Evolutionary conservation across 108 stramenopile species (phyloP).

Genomic region (Cyclotella sp.): DNA sequence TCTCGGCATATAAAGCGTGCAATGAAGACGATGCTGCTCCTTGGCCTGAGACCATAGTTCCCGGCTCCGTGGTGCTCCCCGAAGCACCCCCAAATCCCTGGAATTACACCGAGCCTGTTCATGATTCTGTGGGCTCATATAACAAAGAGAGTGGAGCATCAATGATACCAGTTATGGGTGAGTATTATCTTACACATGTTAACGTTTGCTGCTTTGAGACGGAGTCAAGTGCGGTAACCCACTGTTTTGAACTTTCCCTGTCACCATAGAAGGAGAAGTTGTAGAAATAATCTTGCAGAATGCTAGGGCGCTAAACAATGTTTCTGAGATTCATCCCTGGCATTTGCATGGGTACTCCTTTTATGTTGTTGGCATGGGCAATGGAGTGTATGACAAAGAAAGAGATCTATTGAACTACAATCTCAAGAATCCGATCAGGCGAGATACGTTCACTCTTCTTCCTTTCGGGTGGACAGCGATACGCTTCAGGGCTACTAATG

Average conservation of each 20-base stretch:
- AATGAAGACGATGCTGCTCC: slow-evolving; percentile 22
- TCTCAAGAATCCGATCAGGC: slow-evolving; percentile 47
- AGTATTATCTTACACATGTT: neutral
- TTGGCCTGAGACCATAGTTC: slow-evolving; percentile 36
- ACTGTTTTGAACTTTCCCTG: neutral
- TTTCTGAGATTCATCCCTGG: slow-evolving; percentile 52
- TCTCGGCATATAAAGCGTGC: slow-evolving; percentile 34
- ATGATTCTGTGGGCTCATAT: slow-evolving; percentile 37
- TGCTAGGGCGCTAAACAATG: slow-evolving; percentile 37
- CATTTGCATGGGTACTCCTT: slow-evolving; percentile 56
- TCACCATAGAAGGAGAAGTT: slow-evolving; percentile 24
- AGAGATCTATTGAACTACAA: slow-evolving; percentile 43
- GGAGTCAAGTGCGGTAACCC: no score
- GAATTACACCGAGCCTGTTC: slow-evolving; percentile 51
- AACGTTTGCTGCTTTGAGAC: no score
- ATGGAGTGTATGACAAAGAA: slow-evolving; percentile 41
- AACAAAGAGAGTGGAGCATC: slow-evolving; percentile 28
- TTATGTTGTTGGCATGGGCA: slow-evolving; percentile 49
- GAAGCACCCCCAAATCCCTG: slow-evolving; percentile 34
- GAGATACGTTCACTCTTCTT: slow-evolving; percentile 47
- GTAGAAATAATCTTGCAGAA: slow-evolving; percentile 41
- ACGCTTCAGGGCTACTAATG: slow-evolving; percentile 49
- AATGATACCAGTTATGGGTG: neutral
- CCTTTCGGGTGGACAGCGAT: slow-evolving; percentile 57
- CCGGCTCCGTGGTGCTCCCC: slow-evolving; percentile 32